A percentile compares a stretch with the other conserved stretches of the same genome.
Conservation (phyloP, 768 basidiomycete genomes). For the Auricularia sp. region DNA sequence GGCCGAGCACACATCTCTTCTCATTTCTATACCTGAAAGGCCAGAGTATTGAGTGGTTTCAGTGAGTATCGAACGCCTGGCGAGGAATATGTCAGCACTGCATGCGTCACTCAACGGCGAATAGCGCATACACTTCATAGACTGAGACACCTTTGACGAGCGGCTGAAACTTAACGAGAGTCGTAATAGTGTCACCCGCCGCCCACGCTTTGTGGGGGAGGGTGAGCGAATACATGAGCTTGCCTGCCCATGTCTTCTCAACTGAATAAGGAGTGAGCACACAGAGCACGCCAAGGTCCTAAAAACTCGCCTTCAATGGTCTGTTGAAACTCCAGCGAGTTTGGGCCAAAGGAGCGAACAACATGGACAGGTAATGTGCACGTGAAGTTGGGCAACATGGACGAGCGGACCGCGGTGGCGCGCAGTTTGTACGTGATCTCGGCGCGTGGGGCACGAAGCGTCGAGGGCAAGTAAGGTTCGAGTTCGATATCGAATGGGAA, state of each 20-base stretch:
- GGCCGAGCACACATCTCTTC: slow-evolving; percentile 35
- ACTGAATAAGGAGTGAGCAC: slow-evolving; percentile 22
- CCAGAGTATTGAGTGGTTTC: background rate
- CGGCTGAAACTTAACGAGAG: slow-evolving; percentile 79
- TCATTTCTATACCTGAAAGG: slow-evolving; percentile 4
- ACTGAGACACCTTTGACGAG: slow-evolving; percentile 76
- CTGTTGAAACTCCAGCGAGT: slow-evolving; percentile 91
- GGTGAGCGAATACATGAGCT: slow-evolving; percentile 91
- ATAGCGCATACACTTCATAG: slow-evolving; percentile 20
- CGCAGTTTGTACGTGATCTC: slow-evolving; percentile 75
- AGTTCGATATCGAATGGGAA: slow-evolving; percentile 89
- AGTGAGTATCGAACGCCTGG: background rate
- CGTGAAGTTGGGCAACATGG: slow-evolving; percentile 60
- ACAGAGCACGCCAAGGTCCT: background rate
- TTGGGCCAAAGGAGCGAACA: slow-evolving; percentile 61
- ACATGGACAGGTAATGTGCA: slow-evolving; percentile 52
- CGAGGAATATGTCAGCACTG: too few species aligned
- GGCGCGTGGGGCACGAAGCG: slow-evolving; percentile 27
- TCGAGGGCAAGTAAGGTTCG: slow-evolving; percentile 77
- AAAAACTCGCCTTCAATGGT: slow-evolving; percentile 53
- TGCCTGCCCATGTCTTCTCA: slow-evolving; percentile 95
- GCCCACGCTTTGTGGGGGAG: slow-evolving; percentile 95
- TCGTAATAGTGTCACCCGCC: slow-evolving; percentile 73
- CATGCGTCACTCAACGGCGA: background rate
- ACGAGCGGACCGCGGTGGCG: slow-evolving; percentile 67